Evolutionary conservation across 2,329 filamentous ascomycete genomes (phyloP).

Genomic region (Bimuria novae-zelandiae): DNA sequence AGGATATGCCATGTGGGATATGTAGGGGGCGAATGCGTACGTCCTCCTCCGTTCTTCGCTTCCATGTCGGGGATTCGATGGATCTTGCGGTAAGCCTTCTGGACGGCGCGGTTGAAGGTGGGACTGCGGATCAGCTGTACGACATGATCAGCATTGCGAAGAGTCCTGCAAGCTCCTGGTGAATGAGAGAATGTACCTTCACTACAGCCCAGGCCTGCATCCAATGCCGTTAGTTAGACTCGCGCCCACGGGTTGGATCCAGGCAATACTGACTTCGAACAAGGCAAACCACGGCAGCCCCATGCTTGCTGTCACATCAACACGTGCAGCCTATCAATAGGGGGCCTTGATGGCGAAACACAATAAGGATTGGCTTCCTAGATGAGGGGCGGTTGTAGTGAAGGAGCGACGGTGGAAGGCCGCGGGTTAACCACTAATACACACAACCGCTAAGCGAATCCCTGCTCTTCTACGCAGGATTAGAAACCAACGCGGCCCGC

Average conservation of each 20-base stretch:
- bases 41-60: conserved; percentile 47
- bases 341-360: not conserved
- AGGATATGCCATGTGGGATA: not conserved
- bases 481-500: conserved; percentile 1
- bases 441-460: not conserved
- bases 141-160: not conserved
- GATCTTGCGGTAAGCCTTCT: conserved; percentile 54
- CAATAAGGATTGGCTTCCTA: not conserved
- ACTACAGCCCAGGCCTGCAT: conserved; percentile 46
- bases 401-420: conserved; percentile 7
- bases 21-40: conserved; percentile 48
- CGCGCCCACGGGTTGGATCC: not conserved
- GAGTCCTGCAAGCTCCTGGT: not conserved
- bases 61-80: conserved; percentile 51
- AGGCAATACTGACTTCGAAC: conserved; percentile 35
- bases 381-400: conserved; percentile 2
- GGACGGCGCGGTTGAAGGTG: conserved; percentile 59
- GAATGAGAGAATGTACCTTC: conserved; percentile 29
- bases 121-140: conserved; percentile 57
- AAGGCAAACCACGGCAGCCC: conserved; percentile 34
- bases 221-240: conserved; percentile 25
- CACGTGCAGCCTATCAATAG: not conserved
- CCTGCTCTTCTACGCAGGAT: conserved; percentile 4
- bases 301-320: conserved; percentile 21
- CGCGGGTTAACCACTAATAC: not conserved